Conservation (phyloP, 2,329 filamentous ascomycete species). For the Tolypocladium ophioglossoides region DNA sequence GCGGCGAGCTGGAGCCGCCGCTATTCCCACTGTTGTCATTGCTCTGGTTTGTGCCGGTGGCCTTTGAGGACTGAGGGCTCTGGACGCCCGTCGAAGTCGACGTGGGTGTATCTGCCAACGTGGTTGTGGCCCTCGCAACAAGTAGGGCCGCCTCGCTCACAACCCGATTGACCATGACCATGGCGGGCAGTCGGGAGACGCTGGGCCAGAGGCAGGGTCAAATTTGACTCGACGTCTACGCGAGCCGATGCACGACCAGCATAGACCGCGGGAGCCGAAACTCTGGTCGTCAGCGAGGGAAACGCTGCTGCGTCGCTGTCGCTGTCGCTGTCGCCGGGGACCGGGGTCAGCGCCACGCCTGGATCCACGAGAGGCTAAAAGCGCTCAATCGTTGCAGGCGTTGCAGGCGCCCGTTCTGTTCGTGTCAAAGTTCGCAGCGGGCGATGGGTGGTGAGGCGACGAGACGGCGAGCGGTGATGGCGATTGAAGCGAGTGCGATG, state of each 20-base stretch:
- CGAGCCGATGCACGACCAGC: background rate
- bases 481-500: background rate
- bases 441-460: background rate
- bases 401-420: background rate
- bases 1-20: conserved; percentile 28
- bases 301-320: background rate
- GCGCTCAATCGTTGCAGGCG: background rate
- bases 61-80: conserved; percentile 6
- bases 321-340: background rate
- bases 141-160: conserved; percentile 25
- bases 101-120: conserved; percentile 4
- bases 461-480: conserved; percentile 2
- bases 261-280: background rate
- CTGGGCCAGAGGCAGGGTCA: background rate
- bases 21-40: conserved; percentile 9
- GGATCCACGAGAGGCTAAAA: background rate
- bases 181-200: conserved; percentile 8
- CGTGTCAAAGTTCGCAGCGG: background rate
- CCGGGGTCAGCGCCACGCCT: background rate
- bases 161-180: conserved; percentile 26
- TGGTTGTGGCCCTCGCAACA: conserved; percentile 19
- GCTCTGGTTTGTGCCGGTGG: conserved; percentile 7
- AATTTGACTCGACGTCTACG: conserved; percentile 2
- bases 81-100: conserved; percentile 5
- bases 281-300: background rate